Base-by-base conservation (phyloP, 1,139 yeast species). In the Lodderomyces parapsilosis region DNA sequence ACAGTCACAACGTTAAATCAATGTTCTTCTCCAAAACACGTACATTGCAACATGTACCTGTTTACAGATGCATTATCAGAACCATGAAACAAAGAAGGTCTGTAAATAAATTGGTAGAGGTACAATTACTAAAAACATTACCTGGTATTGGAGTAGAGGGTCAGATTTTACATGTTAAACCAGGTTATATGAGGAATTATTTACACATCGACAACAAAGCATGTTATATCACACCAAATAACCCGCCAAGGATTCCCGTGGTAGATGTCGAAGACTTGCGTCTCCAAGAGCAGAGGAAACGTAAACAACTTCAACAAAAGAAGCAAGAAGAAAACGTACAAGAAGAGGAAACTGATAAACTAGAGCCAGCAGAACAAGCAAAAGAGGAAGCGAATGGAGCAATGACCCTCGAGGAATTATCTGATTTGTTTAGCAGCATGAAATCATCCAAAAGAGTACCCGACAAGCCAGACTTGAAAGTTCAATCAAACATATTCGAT, bases 131-230 rank as follows among this genome's bases (percentile, higher is more conserved):
- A 49, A 75, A 73, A 55, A 87, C 86, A 56, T 75, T 82, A 57
- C 78, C 81, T 31, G 75, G 74, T 9, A 62, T 80, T 45, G 89
- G 88, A n/a, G 68, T 65, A 34, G 60, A 61, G 40, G 96, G 96
- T 23, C 86, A 90, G 65, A 73, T 90, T 37, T 75, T 86, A 20
- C 68, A 76, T 33, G 96, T 89, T n/a, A 76, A 80, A 48, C 88
- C 96, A 27, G 87, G 93, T 14, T 73, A 79, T 47, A 90, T 90
- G 96, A 78, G 93, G 60, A 87, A 86, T 65, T 78, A 69, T 54
- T 74, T 90, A 45, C 89, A 89, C 55, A 78, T 79, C 41, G 57
- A 69, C 48, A 83, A 86, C 53, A 86, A 87, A 39, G 96, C 96
- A 2, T 78, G 80, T 31, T 86, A 86, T 57, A 72, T 86, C 25